Evolutionary conservation across 805 yeast genomes (phyloP).

Genomic region (Helenozyma baotianmanensis): DNA sequence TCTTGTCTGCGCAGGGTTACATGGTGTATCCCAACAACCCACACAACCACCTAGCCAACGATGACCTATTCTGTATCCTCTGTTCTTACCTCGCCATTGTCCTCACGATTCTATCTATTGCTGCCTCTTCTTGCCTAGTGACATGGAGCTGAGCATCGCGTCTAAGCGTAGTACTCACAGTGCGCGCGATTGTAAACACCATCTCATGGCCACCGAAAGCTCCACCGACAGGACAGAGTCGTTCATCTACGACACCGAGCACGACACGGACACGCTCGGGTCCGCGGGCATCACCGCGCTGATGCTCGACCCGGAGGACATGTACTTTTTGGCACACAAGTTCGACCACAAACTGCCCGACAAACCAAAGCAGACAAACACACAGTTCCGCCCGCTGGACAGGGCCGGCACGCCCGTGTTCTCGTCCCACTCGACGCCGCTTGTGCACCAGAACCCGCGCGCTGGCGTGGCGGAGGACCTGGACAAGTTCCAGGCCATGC

Average conservation of each 20-base stretch:
- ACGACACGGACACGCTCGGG: conserved; percentile 14
- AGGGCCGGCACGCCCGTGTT: neutral
- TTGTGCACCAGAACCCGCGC: too few relatives aligned
- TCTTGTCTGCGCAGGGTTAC: too few relatives aligned
- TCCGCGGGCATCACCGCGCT: conserved; percentile 5
- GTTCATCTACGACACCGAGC: conserved; percentile 25
- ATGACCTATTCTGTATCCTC: too few relatives aligned
- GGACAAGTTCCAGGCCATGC: too few relatives aligned
- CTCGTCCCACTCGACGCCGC: conserved; percentile 10
- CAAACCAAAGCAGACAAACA: neutral
- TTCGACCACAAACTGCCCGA: neutral
- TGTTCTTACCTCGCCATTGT: too few relatives aligned
- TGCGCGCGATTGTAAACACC: conserved; percentile 1
- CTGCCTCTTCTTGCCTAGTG: too few relatives aligned
- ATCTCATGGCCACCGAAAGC: conserved; percentile 5
- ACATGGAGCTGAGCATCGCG: too few relatives aligned
- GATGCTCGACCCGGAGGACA: conserved; percentile 1
- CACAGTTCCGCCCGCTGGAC: neutral
- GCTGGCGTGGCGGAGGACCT: too few relatives aligned
- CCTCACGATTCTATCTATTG: too few relatives aligned
- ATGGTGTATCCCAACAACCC: too few relatives aligned
- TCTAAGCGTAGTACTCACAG: too few relatives aligned
- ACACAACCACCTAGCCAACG: too few relatives aligned
- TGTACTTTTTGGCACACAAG: neutral
- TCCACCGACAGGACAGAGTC: conserved; percentile 23